phyloP scores from a whole-genome alignment of 495 filamentous ascomycete genomes.

The Penicillium desertorum region DNA sequence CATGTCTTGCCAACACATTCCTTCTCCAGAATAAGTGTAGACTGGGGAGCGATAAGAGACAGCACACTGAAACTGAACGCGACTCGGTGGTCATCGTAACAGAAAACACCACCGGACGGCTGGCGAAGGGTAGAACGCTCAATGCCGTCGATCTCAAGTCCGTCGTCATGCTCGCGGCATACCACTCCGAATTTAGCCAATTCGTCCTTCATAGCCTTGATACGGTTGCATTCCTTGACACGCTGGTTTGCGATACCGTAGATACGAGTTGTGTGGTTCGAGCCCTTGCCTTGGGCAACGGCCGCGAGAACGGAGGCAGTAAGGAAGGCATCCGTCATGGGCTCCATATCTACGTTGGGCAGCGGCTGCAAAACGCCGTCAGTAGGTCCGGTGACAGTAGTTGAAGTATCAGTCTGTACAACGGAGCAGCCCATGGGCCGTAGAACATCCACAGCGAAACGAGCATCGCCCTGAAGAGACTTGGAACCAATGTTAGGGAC shows the following conservation, averaged over 20 bases:
- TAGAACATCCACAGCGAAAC: constrained; percentile 89
- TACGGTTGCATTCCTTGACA: constrained; percentile 98
- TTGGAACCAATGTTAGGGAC: constrained; percentile 92
- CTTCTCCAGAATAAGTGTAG: constrained; percentile 79
- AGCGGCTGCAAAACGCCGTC: constrained; percentile 67
- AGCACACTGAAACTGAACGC: constrained; percentile 99
- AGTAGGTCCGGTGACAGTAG: constrained; percentile 87
- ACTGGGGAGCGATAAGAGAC: constrained; percentile 67
- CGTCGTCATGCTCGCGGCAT: constrained; percentile 86
- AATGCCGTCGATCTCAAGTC: constrained; percentile 79
- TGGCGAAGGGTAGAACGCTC: constrained; percentile 58
- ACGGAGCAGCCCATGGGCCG: constrained; percentile 92
- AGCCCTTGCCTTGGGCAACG: constrained; percentile 64
- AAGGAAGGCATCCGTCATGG: constrained; percentile 98
- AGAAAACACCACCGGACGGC: constrained; percentile 71
- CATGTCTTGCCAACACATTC: constrained; percentile 98
- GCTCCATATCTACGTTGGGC: constrained; percentile 91
- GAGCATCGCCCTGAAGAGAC: constrained; percentile 93
- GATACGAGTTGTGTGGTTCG: constrained; percentile 70
- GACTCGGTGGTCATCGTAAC: constrained; percentile 97
- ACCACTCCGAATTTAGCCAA: constrained; percentile 92
- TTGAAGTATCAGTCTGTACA: constrained; percentile 78
- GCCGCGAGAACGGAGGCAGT: constrained; percentile 92
- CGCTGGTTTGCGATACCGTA: constrained; percentile 97
- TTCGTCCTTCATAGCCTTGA: constrained; percentile 93